Evolutionary conservation across 2,329 filamentous ascomycete genomes (phyloP).

Genomic region (Capronia americana): DNA sequence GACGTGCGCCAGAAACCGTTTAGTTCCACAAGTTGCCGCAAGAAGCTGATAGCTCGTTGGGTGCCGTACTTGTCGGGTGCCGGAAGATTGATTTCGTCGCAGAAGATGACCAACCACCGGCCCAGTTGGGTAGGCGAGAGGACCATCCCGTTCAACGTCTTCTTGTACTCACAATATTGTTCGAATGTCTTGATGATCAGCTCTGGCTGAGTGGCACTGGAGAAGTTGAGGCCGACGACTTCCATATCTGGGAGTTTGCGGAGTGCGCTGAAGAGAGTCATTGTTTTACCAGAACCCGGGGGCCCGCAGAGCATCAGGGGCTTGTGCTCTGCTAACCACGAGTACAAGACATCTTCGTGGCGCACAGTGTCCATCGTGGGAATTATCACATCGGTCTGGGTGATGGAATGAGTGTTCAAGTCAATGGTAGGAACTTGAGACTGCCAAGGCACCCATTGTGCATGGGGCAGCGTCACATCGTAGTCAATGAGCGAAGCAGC

Average conservation of each 20-base stretch:
- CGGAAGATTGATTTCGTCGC: slow-evolving; percentile 98
- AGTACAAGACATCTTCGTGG: slow-evolving; percentile 98
- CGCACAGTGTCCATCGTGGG: slow-evolving; percentile 96
- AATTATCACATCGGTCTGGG: slow-evolving; percentile 97
- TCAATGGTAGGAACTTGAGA: slow-evolving; percentile 92
- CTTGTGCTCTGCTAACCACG: slow-evolving; percentile 98
- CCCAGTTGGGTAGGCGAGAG: slow-evolving; percentile 96
- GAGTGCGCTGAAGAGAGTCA: slow-evolving; percentile 98
- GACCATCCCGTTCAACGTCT: slow-evolving; percentile 94
- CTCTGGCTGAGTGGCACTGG: slow-evolving; percentile 96
- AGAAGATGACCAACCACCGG: slow-evolving; percentile 97
- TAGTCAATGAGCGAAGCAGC: slow-evolving; percentile 91
- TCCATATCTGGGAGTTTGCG: slow-evolving; percentile 99
- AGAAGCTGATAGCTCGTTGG: slow-evolving; percentile 94
- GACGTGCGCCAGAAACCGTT: slow-evolving; percentile 99
- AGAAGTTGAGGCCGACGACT: slow-evolving; percentile 98
- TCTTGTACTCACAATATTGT: slow-evolving; percentile 99
- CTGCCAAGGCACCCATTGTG: slow-evolving; percentile 92
- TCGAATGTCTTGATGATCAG: slow-evolving; percentile 99
- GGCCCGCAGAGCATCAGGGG: slow-evolving; percentile 94
- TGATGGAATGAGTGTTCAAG: slow-evolving; percentile 97
- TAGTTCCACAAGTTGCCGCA: slow-evolving; percentile 96
- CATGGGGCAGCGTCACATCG: slow-evolving; percentile 83
- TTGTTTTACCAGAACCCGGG: slow-evolving; percentile 98
- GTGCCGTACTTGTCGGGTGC: slow-evolving; percentile 98